Base-by-base conservation (phyloP, 768 basidiomycete genomes). In the Suillus subaureus region DNA sequence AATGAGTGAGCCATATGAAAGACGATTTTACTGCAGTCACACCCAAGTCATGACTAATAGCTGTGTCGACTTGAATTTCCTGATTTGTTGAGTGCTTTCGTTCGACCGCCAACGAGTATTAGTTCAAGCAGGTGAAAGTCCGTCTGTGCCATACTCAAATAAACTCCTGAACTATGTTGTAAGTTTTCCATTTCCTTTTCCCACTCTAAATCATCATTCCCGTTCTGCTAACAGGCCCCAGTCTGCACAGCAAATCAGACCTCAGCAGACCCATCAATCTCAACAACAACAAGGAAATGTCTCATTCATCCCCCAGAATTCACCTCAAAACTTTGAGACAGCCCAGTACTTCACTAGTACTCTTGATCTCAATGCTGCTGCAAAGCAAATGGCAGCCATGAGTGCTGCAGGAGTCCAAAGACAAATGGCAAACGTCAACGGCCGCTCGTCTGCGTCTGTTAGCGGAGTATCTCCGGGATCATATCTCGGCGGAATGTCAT, bases 341-440 rank as follows among this genome's bases (percentile, higher is more conserved):
- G 72, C 80, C 62, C 66, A 78, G 23, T 79, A 79, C 69, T 85
- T 86, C 80, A 82, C 75, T 52, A 6, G 54, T 70, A 77, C 78
- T 72, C 81, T 92, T 68, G 90, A 93, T 77, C 81, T 89, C 66
- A 82, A 84, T 61, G 82, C 87, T 54, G 87, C 83, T 60, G 89
- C 89, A 65, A 94, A 93, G 76, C 92, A 94, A 79, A 90, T 93
- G 86, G 89, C 90, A 37, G 89, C 89, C 12, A 85, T 93, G 69
- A 87, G 82, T 70, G 88, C 84, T 62, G 89, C 82, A 58, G 87
- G 82, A 70, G 69, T 72, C 63, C 75, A 74, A 63, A 74, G 75
- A 21, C 82, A 86, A 70, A 84, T 86, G 73, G 82, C 87, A 78
- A 83, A 85, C 69, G 79, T 82, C 66, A 85, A 84, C 72, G 86